Conservation (phyloP, 2,329 filamentous ascomycete genomes). For the Didymella pomorum region DNA sequence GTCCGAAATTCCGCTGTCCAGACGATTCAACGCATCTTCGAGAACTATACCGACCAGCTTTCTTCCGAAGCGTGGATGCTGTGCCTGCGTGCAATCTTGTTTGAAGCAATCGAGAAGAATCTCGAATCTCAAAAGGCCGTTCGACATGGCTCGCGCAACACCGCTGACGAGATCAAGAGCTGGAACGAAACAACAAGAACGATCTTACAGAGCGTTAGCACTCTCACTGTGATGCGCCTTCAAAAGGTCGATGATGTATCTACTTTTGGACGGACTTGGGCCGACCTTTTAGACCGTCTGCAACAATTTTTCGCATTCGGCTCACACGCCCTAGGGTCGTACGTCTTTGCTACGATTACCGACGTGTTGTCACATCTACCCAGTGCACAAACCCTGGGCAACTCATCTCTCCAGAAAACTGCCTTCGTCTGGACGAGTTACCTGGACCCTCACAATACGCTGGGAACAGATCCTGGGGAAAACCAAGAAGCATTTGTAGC, state of each 20-base stretch:
- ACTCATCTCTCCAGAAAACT: conserved; percentile 41
- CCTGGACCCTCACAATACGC: conserved; percentile 38
- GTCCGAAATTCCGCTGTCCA: conserved; percentile 88
- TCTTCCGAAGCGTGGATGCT: conserved; percentile 81
- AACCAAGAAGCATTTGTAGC: conserved; percentile 86
- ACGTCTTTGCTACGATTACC: conserved; percentile 53
- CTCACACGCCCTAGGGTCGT: conserved; percentile 53
- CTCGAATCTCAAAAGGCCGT: conserved; percentile 37
- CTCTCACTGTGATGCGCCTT: conserved; percentile 78
- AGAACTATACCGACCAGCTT: conserved; percentile 85
- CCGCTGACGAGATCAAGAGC: conserved; percentile 32
- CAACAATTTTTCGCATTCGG: conserved; percentile 57
- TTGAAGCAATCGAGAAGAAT: conserved; percentile 76
- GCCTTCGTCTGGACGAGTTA: conserved; percentile 48
- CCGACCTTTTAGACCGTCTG: conserved; percentile 74
- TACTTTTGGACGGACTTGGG: conserved; percentile 78
- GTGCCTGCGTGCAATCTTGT: conserved; percentile 81
- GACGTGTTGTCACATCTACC: conserved; percentile 49
- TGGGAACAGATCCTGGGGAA: conserved; percentile 33
- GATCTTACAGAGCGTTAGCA: conserved; percentile 48
- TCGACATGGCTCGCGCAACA: conserved; percentile 20
- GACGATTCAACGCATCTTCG: conserved; percentile 88
- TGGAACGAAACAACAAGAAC: conserved; percentile 54
- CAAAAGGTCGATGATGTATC: conserved; percentile 71
- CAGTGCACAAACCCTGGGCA: conserved; percentile 32